Evolutionary conservation across 257 asterid genomes (phyloP), one percentile per base, ranked within the genome.

Genomic region (Nicotiana undulata): DNA sequence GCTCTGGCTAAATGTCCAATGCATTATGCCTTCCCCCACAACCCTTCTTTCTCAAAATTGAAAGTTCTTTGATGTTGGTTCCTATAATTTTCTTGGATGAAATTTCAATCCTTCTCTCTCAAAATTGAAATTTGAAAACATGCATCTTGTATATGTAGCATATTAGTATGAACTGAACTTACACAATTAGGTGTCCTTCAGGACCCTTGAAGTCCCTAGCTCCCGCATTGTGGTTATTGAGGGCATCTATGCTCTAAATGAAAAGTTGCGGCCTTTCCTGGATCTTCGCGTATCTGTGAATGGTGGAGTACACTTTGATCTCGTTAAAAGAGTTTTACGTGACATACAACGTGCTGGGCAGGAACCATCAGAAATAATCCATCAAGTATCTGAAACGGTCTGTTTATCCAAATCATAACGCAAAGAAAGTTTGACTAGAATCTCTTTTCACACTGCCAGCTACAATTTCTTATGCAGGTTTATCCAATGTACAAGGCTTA

Each of bases 401-500:
- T 64, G 91, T 88, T 34, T 78, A 86, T 81, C 67, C 81, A 49
- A 46, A 22, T 72, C 10, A 72, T 24, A 22, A 24, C 58, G 11
- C 40, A 72, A 59, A 46, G 20, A 22, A 29, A 24, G 60, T 46
- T 46, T 72, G 40, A 72, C 78, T 22, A 24, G 37, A 46, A 46
- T 72, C 22, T 72, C 60, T 46, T 72, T 60, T 72, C 37, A 72
- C 22, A 13, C 22, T 44, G 24, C 37, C 40, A 46, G 78, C 24
- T 72, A 11, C 26, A 24, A 72, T 46, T 20, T 72, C 60, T 46
- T 22, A 18, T 81, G 78, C 92, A 95, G 99, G 99, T 95, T 59
- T 95, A 95, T 89, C 99, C 99, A 4, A 95, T 95, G 99, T 95
- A 93, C 82, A 95, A 95, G 90, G 98, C 98, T 65, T 95, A 88